Base-by-base conservation (phyloP, 768 basidiomycete genomes). In the Suillus fuscotomentosus region DNA sequence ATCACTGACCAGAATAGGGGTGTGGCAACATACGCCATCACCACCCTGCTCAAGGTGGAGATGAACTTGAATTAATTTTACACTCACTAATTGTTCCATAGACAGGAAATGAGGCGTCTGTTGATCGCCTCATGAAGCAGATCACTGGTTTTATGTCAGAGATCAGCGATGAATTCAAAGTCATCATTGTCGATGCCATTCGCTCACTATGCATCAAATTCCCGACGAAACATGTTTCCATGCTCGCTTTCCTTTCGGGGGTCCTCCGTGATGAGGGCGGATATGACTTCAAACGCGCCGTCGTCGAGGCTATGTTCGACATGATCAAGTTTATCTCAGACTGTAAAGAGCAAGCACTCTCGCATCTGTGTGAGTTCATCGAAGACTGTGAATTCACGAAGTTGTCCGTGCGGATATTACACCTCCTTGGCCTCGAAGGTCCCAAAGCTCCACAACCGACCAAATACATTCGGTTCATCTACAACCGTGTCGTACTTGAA, bases 301-400 rank as follows among this genome's bases (percentile, higher is more conserved):
- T 99, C 56, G 97, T 99, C 41, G 97, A 99, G 78, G 97, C 97
- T 22, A 99, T 99, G 74, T 99, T 99, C 75, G 97, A 99, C 77
- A 99, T 99, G 97, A 94, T 99, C 84, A 98, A 97, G 74, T 99
- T 87, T 79, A 98, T 99, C 71, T 81, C 82, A 53, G 97, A 98
- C 60, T 93, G 91, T 80, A 97, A 97, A 80, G 97, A 99, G 75
- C 92, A 97, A 72, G 97, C 97, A 1, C 85, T 99, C 53, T 97
- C 97, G 22, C 95, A 99, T 72, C 86, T 99, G 24, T 99, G 97
- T 82, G 97, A 99, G 76, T 99, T 99, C 75, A 99, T 99, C 75
- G 97, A 99, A 78, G 97, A 99, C 75, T 99, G 97, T 84, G 97
- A 99, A 76, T 99, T 99, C 74, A 98, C 97, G 39, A 99, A 99